phyloP scores from a whole-genome alignment of 768 basidiomycete genomes.

The Lactifluus echinatus region DNA sequence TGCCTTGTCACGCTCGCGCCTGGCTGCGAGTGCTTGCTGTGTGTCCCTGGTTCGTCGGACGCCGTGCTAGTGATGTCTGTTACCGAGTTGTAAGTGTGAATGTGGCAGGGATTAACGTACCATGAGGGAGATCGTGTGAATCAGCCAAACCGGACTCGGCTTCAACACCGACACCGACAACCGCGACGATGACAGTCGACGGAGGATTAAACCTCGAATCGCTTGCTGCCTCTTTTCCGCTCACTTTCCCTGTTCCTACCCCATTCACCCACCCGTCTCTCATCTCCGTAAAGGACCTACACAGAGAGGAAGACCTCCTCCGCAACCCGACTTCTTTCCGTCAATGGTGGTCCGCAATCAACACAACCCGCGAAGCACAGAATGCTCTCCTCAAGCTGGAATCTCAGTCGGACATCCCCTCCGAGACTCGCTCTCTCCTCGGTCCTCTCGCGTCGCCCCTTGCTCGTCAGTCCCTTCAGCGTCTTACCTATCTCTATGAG shows the following conservation, averaged over 20 bases:
- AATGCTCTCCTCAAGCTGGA: slow-evolving; percentile 49
- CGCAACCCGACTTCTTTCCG: slow-evolving; percentile 87
- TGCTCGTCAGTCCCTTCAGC: slow-evolving; percentile 70
- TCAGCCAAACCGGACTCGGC: too few relatives aligned
- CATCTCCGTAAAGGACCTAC: slow-evolving; percentile 64
- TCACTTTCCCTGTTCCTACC: slow-evolving; percentile 78
- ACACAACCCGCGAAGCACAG: slow-evolving; percentile 60
- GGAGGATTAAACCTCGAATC: slow-evolving; percentile 42
- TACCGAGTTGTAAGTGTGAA: not conserved
- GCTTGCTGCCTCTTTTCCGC: slow-evolving; percentile 58
- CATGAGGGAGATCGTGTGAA: slow-evolving; percentile 11
- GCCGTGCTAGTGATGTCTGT: slow-evolving; percentile 43
- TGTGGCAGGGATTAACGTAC: not conserved
- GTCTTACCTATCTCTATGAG: slow-evolving; percentile 89
- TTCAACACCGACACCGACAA: too few relatives aligned
- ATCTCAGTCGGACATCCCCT: slow-evolving; percentile 36
- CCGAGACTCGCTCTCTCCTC: slow-evolving; percentile 50
- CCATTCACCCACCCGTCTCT: slow-evolving; percentile 72
- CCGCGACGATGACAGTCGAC: slow-evolving; percentile 44
- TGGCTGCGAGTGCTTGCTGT: slow-evolving; percentile 54
- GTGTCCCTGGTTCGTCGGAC: slow-evolving; percentile 56
- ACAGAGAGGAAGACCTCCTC: slow-evolving; percentile 89
- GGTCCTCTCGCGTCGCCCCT: slow-evolving; percentile 72
- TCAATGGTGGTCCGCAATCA: slow-evolving; percentile 88
- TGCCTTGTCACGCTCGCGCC: slow-evolving; percentile 57